A percentile compares a stretch with the other conserved stretches of the same genome.
Evolutionary conservation across 2,329 filamentous ascomycete genomes (phyloP).

Genomic region (Xylaria hypoxylon): DNA sequence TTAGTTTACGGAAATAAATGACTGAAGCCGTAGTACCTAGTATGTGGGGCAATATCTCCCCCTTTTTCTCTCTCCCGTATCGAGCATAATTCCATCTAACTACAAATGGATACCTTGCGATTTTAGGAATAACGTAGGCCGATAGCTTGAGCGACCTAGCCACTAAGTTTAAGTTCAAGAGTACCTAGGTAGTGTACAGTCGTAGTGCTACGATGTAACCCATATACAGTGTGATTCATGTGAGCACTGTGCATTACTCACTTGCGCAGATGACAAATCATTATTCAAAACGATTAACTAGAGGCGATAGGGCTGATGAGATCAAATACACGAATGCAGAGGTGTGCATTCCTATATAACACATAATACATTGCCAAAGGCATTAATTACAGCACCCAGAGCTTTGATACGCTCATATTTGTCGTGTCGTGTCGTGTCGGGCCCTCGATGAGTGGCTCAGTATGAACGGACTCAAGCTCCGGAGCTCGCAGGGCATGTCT

Average conservation of each 20-base stretch:
- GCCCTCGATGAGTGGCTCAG: constrained; percentile 21
- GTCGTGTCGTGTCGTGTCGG: constrained; percentile 3
- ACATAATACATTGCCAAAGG: not conserved
- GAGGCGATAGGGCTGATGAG: not conserved
- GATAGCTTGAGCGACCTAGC: no score
- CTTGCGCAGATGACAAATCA: constrained; percentile 24
- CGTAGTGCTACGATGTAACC: no score
- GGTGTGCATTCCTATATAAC: not conserved
- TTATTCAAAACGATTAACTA: not conserved
- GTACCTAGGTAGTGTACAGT: no score
- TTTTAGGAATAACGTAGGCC: no score
- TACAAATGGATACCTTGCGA: no score
- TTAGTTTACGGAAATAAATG: no score
- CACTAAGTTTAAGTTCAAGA: no score
- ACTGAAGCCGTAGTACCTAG: no score
- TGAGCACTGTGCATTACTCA: not conserved
- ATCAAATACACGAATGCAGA: not conserved
- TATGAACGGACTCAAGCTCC: constrained; percentile 36
- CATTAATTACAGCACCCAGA: not conserved
- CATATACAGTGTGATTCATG: not conserved
- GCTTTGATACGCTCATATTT: constrained; percentile 1
- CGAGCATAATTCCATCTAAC: no score
- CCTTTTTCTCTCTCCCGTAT: no score
- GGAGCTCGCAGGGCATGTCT: constrained; percentile 38
- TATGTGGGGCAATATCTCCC: no score